Conservation (phyloP, 2,329 filamentous ascomycete species). For the Aspergillus terreus region DNA sequence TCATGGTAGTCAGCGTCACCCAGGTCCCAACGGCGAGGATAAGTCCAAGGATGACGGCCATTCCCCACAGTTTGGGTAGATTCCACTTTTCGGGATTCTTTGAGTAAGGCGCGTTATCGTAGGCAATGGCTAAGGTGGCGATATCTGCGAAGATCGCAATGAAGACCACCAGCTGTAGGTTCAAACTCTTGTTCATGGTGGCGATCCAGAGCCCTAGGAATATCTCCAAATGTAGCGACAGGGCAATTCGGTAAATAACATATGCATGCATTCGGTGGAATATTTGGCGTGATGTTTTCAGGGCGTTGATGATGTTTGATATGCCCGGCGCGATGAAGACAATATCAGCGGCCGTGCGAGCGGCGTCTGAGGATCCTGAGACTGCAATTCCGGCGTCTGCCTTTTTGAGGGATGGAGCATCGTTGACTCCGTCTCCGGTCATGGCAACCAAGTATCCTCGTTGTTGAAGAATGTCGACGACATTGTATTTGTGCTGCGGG, state of each 20-base stretch:
- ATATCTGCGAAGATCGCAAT: slow-evolving; percentile 94
- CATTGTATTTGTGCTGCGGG: slow-evolving; percentile 92
- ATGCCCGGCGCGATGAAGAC: slow-evolving; percentile 90
- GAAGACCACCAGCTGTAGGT: slow-evolving; percentile 86
- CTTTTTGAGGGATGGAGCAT: slow-evolving; percentile 88
- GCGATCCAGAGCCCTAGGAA: slow-evolving; percentile 91
- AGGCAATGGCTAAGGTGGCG: slow-evolving; percentile 85
- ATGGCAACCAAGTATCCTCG: slow-evolving; percentile 92
- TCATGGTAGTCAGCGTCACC: slow-evolving; percentile 86
- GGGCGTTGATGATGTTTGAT: slow-evolving; percentile 85
- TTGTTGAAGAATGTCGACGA: slow-evolving; percentile 89
- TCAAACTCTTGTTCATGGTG: slow-evolving; percentile 77
- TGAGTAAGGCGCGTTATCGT: slow-evolving; percentile 87
- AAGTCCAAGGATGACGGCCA: slow-evolving; percentile 78
- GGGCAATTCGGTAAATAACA: slow-evolving; percentile 89
- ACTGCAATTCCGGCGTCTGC: slow-evolving; percentile 96
- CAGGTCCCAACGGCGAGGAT: slow-evolving; percentile 80
- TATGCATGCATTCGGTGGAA: slow-evolving; percentile 98
- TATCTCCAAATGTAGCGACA: slow-evolving; percentile 87
- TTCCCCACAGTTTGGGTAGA: slow-evolving; percentile 88
- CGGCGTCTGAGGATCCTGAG: slow-evolving; percentile 86
- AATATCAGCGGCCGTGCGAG: slow-evolving; percentile 86
- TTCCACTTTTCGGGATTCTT: slow-evolving; percentile 92
- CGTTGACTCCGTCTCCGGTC: slow-evolving; percentile 95
- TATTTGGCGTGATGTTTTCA: slow-evolving; percentile 91